Base-by-base conservation (phyloP, 768 basidiomycete genomes). In the Leccinum broughii region DNA sequence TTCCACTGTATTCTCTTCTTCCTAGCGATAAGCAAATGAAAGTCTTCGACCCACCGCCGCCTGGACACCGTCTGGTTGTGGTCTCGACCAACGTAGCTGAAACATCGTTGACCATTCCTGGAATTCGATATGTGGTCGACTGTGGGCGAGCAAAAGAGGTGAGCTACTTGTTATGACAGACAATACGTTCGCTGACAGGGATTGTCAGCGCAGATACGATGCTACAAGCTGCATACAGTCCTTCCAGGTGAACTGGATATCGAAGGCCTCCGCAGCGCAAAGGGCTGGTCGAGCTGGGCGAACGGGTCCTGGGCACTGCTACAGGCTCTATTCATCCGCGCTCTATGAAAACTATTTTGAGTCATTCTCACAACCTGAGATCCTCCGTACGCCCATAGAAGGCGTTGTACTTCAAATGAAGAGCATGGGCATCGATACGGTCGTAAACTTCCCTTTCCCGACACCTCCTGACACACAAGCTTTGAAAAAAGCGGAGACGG, bases 321-420 rank as follows among this genome's bases (percentile, higher is more conserved):
- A 98, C 72, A 86, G 97, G 41, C 85, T 98, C 13, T 98, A 96
- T 77, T 98, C 96, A 8, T 95, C 93, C 9, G 93, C 95, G 15
- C 81, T 99, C 14, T 98, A 85, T 73, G 97, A 98, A 71, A 85
- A 95, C 69, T 86, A 96, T 73, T 96, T 98, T 70, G 88, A 91
- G 34, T 76, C 85, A 59, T 96, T 96, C 74, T 83, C 92, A 0
- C 78, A 85, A 59, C 97, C 97, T 2, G 97, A 99, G 73, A 95
- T 98, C 58, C 81, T 94, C 49, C 89, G 95, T 24, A 94, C 92
- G 78, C 95, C 97, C 0, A 96, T 98, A 65, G 97, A 98, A 67
- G 95, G 95, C 2, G 89, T 98, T 24, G 92, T 98, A 9, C 80
- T 98, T 34, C 95, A 98, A 74, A 98, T 99, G 96, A 99, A 99